Conservation (phyloP, 202 grass and related monocot genomes). For the Saccharum hybrid region DNA sequence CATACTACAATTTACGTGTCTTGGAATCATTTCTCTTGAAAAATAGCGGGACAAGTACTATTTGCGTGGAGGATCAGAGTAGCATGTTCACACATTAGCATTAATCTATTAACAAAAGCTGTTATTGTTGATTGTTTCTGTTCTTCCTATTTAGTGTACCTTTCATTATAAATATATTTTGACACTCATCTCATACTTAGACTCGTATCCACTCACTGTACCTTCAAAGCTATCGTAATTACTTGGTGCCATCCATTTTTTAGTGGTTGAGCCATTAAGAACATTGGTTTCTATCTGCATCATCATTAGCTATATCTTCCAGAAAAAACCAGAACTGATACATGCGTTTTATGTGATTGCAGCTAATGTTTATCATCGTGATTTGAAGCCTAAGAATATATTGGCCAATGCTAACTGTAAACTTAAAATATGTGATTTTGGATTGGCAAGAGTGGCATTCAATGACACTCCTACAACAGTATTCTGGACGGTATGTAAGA, state of each 20-base stretch:
- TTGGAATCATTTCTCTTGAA: not conserved
- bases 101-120: constrained; percentile 19
- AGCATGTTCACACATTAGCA: not conserved
- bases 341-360: constrained; percentile 47
- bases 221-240: not conserved
- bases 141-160: constrained; percentile 6
- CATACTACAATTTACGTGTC: not conserved
- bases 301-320: constrained; percentile 35
- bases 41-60: constrained; percentile 7
- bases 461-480: constrained; percentile 90
- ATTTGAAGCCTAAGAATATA: constrained; percentile 99
- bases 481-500: constrained; percentile 92
- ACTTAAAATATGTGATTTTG: constrained; percentile 99
- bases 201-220: not conserved
- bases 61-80: constrained; percentile 32
- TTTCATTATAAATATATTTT: constrained; percentile 3
- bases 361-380: constrained; percentile 99
- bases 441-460: constrained; percentile 94
- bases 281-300: constrained; percentile 20
- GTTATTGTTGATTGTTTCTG: constrained; percentile 26
- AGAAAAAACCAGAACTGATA: constrained; percentile 17
- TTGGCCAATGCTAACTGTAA: constrained; percentile 99
- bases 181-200: constrained; percentile 1
- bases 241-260: constrained; percentile 18
- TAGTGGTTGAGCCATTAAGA: constrained; percentile 32